Conservation (phyloP, 2,329 filamentous ascomycete genomes). For the Volutella citrinella region DNA sequence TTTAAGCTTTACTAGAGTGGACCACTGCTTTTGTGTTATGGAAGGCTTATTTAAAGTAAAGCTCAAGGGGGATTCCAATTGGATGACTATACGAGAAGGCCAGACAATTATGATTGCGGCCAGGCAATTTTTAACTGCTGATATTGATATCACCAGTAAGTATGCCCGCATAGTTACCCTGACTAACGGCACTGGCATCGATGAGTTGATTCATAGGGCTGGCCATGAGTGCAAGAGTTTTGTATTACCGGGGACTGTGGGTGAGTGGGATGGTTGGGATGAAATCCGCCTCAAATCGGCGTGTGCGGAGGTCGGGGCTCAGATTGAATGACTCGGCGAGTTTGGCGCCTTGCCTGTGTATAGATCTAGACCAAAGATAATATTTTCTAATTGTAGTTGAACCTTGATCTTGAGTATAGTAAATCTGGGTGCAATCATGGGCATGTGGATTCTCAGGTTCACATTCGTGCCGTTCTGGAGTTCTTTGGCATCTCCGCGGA, state of each 20-base stretch:
- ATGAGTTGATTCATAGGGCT: constrained; percentile 1
- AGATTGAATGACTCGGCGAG: constrained; percentile 6
- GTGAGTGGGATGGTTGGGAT: constrained; percentile 6
- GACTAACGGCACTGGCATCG: constrained; percentile 1
- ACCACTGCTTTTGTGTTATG: constrained; percentile 2
- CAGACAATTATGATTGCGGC: not conserved
- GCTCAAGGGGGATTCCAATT: constrained; percentile 1
- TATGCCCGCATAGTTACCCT: not conserved
- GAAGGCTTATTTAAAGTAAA: constrained; percentile 1
- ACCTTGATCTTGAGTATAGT: no score
- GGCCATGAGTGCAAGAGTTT: not conserved
- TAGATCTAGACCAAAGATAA: no score
- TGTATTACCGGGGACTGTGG: constrained; percentile 1
- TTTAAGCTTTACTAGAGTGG: constrained; percentile 3
- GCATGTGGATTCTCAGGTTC: no score
- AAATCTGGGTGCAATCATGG: no score
- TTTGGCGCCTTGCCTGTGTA: no score
- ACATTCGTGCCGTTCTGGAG: no score
- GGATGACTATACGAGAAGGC: not conserved
- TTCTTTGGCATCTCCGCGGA: no score
- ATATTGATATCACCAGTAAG: constrained; percentile 1
- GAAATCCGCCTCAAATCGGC: constrained; percentile 6
- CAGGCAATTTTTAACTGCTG: constrained; percentile 4
- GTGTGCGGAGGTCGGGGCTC: constrained; percentile 7
- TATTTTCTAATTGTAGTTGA: no score